phyloP scores from a whole-genome alignment of 345 rosid species.

The Kandelia obovata region DNA sequence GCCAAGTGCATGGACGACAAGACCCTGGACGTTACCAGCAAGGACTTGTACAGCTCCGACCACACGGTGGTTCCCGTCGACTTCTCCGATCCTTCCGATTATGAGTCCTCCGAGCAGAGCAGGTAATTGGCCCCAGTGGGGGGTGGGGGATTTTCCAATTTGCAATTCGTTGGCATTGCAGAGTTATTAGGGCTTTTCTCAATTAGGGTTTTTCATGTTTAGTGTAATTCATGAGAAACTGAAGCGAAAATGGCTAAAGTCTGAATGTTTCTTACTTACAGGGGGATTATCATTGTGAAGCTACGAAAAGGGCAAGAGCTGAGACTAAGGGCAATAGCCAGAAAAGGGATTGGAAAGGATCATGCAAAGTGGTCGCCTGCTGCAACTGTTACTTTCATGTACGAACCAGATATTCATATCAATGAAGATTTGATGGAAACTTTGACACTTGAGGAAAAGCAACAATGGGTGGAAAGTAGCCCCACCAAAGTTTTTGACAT shows the following conservation, averaged over 20 bases:
- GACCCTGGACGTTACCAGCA: constrained; percentile 86
- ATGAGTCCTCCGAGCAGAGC: constrained; percentile 58
- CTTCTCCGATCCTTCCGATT: constrained; percentile 49
- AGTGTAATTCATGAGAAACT: too few species aligned
- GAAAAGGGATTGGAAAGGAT: constrained; percentile 97
- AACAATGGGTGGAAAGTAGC: constrained; percentile 75
- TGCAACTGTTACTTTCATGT: constrained; percentile 95
- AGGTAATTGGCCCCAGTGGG: constrained; percentile 22
- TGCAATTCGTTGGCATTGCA: background rate
- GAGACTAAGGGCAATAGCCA: constrained; percentile 86
- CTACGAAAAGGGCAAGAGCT: constrained; percentile 85
- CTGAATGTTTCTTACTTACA: constrained; percentile 17
- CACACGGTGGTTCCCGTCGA: constrained; percentile 86
- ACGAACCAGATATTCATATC: constrained; percentile 85
- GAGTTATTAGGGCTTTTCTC: background rate
- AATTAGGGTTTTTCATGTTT: too few species aligned
- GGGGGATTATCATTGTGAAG: constrained; percentile 91
- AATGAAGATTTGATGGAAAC: constrained; percentile 87
- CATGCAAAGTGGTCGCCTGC: constrained; percentile 99
- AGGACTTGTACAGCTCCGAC: constrained; percentile 77
- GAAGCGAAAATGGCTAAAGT: background rate
- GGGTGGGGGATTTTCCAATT: too few species aligned
- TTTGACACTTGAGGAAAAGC: constrained; percentile 66
- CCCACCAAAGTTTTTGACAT: constrained; percentile 85
- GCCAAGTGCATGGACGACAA: constrained; percentile 79